Evolutionary conservation across 305 asterid species (phyloP).

Genomic region (Solanum chacoense): DNA sequence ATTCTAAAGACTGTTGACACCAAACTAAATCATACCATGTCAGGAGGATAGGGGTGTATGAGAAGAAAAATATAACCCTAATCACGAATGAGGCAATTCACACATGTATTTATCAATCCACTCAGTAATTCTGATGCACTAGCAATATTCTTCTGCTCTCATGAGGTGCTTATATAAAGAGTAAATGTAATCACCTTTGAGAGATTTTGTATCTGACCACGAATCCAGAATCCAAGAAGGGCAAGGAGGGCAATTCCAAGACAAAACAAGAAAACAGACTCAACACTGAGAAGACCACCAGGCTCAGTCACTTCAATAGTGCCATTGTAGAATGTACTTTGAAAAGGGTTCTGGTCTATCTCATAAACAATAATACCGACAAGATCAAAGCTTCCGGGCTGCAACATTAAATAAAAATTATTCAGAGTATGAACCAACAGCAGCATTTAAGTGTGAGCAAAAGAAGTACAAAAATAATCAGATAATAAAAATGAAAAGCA

Average conservation of each 20-base stretch:
- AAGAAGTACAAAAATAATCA: neutral
- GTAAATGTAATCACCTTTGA: conserved; percentile 52
- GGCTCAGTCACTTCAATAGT: conserved; percentile 87
- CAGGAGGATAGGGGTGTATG: neutral
- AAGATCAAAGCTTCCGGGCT: conserved; percentile 90
- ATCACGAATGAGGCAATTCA: neutral
- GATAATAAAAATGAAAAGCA: neutral
- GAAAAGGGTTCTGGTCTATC: conserved; percentile 69
- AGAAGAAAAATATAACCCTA: neutral
- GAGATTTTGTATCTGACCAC: conserved; percentile 46
- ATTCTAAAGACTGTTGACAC: neutral
- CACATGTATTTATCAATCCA: neutral
- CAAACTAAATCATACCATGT: neutral
- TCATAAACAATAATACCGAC: conserved; percentile 84
- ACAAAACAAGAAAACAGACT: conserved; percentile 85
- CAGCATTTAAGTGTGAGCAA: neutral
- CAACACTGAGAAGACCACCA: conserved; percentile 75
- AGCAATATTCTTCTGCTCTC: neutral
- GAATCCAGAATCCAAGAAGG: conserved; percentile 60
- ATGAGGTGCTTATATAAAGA: neutral
- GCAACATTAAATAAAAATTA: conserved; percentile 5
- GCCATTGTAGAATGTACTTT: conserved; percentile 80
- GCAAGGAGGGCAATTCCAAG: conserved; percentile 63
- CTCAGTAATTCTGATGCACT: neutral
- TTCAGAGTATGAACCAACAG: neutral